Evolutionary conservation across 2,329 filamentous ascomycete genomes (phyloP).

Genomic region (Fusarium sp.): DNA sequence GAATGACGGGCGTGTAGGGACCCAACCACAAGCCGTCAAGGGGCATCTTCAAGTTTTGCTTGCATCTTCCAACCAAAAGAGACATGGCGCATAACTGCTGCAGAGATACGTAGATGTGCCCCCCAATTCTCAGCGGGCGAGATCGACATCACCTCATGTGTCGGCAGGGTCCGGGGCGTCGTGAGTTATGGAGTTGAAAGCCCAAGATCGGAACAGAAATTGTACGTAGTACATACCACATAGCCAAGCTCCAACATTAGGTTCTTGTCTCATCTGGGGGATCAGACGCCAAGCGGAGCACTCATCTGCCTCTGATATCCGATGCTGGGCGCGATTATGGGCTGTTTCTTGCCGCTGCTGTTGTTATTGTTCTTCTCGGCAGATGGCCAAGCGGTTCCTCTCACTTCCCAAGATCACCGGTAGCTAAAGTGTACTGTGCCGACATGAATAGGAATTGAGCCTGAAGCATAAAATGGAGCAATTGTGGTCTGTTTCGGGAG

Average conservation of each 20-base stretch:
- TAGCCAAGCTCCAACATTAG: slow-evolving; percentile 16
- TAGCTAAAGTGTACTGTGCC: neutral
- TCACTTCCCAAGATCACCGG: slow-evolving; percentile 23
- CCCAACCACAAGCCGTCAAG: slow-evolving; percentile 16
- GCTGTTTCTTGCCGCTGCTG: slow-evolving; percentile 12
- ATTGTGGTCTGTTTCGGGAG: slow-evolving; percentile 33
- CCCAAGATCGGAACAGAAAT: slow-evolving; percentile 1
- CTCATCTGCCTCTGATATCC: slow-evolving; percentile 26
- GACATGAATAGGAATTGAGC: neutral
- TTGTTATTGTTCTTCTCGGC: slow-evolving; percentile 16
- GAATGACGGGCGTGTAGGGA: slow-evolving; percentile 18
- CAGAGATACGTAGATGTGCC: slow-evolving; percentile 5
- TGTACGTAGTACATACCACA: slow-evolving; percentile 1
- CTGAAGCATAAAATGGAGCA: slow-evolving; percentile 18
- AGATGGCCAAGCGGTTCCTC: slow-evolving; percentile 16
- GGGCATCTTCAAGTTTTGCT: slow-evolving; percentile 8
- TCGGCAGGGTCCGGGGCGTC: slow-evolving; percentile 41
- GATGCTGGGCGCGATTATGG: slow-evolving; percentile 19
- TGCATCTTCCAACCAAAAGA: slow-evolving; percentile 15
- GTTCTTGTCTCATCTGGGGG: slow-evolving; percentile 3
- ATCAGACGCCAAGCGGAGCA: slow-evolving; percentile 5
- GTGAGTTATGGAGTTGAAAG: slow-evolving; percentile 5
- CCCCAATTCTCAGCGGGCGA: slow-evolving; percentile 27
- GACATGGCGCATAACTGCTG: slow-evolving; percentile 17
- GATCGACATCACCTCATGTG: slow-evolving; percentile 37